phyloP scores from a whole-genome alignment of 1,284 basidiomycete species.

The Cystobasidium pallidum region DNA sequence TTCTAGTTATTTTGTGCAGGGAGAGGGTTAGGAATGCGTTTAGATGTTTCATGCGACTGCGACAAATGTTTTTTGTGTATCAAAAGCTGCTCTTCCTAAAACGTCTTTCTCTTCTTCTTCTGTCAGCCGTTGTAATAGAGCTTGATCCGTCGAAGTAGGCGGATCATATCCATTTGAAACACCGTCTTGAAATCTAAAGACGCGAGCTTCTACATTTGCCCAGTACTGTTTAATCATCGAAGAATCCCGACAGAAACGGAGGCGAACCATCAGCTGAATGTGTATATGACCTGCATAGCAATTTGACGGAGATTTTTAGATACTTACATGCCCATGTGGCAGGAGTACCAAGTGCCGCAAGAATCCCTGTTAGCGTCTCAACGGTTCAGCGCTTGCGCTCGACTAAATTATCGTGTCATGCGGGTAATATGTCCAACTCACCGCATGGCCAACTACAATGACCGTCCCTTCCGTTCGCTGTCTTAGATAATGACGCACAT shows the following conservation, averaged over 20 bases:
- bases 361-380: slow-evolving; percentile 19
- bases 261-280: too few relatives aligned
- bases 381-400: too few relatives aligned
- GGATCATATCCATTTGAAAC: neutral
- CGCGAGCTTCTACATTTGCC: slow-evolving; percentile 36
- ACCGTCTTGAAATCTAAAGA: slow-evolving; percentile 31
- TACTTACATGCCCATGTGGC: slow-evolving; percentile 36
- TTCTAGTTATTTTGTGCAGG: too few relatives aligned
- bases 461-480: slow-evolving; percentile 26
- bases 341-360: slow-evolving; percentile 33
- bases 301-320: neutral
- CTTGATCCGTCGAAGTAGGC: slow-evolving; percentile 16
- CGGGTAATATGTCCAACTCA: neutral
- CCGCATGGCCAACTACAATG: slow-evolving; percentile 37
- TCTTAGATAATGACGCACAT: slow-evolving; percentile 34
- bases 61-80: too few relatives aligned
- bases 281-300: neutral
- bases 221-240: slow-evolving; percentile 10
- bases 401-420: too few relatives aligned
- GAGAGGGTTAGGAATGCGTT: too few relatives aligned
- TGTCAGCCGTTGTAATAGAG: slow-evolving; percentile 21
- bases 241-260: neutral
- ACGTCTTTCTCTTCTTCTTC: slow-evolving; percentile 32
- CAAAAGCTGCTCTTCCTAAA: slow-evolving; percentile 14
- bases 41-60: neutral